These are phyloP conservation scores for Primulina eburnea DNA, from an alignment of 257 asterid species.

Conservation along the genomic window DNA sequence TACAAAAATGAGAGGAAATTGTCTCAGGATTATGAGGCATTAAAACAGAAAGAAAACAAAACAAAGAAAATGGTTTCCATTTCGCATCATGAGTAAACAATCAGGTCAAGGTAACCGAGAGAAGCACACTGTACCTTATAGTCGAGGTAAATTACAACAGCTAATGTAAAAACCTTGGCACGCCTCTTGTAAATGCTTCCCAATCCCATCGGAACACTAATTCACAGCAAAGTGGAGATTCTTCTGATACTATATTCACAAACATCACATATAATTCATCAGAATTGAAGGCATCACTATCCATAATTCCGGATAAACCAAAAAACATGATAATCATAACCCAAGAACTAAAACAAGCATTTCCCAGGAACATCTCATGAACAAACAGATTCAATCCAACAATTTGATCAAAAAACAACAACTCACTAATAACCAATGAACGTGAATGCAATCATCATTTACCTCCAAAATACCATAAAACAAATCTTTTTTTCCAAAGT, in stretches of 20 bases:
- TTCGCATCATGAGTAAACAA: constrained; percentile 18
- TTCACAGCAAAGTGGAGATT: constrained; percentile 23
- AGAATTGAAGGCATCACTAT: constrained; percentile 11
- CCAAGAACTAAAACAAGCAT: background rate
- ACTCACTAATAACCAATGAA: background rate
- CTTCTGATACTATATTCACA: constrained; percentile 29
- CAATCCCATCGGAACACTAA: constrained; percentile 65
- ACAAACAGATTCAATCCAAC: background rate
- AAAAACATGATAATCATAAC: constrained; percentile 10
- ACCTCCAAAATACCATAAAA: background rate
- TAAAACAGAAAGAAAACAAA: constrained; percentile 15
- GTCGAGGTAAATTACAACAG: constrained; percentile 78
- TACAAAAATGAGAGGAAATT: constrained; percentile 15
- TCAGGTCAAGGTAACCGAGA: constrained; percentile 14
- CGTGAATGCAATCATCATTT: background rate
- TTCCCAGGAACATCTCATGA: background rate
- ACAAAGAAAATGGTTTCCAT: background rate
- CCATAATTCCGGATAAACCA: constrained; percentile 1
- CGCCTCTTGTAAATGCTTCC: constrained; percentile 88
- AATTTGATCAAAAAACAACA: background rate
- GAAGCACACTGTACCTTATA: constrained; percentile 64
- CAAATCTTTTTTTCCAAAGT: background rate
- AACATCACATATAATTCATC: constrained; percentile 16
- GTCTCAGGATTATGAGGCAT: constrained; percentile 20
- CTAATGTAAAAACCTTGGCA: constrained; percentile 72